These are phyloP conservation scores for Trapa bicornis DNA, from an alignment of 345 rosid genomes.

Conservation along the genomic window DNA sequence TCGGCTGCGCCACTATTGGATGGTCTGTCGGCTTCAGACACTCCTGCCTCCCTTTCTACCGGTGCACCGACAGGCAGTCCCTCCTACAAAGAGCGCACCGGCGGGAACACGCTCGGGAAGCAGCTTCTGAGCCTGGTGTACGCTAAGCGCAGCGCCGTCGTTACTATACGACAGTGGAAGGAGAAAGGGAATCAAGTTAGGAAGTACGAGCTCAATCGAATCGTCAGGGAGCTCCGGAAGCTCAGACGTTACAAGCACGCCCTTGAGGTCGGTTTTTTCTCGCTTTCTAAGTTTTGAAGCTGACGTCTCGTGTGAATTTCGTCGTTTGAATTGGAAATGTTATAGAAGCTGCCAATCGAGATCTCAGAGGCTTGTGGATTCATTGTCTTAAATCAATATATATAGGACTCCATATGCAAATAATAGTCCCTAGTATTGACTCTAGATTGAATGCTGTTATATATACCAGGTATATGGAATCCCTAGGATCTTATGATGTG, in stretches of 20 bases:
- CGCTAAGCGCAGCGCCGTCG: constrained; percentile 72
- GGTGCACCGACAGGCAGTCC: neutral
- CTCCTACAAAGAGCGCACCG: constrained; percentile 7
- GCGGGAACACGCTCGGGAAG: constrained; percentile 51
- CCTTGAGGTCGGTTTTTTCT: constrained; percentile 43
- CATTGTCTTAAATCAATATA: neutral
- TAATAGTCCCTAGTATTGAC: neutral
- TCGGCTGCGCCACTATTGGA: constrained; percentile 3
- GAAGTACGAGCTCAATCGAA: constrained; percentile 72
- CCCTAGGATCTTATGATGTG: neutral
- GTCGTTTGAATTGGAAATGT: neutral
- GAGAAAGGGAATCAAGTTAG: constrained; percentile 59
- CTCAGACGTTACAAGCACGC: constrained; percentile 80
- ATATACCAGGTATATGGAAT: neutral
- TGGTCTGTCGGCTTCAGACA: neutral
- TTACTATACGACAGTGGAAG: constrained; percentile 53
- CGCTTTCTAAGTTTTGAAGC: neutral
- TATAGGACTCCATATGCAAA: neutral
- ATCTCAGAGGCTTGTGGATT: neutral
- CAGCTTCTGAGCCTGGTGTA: constrained; percentile 57
- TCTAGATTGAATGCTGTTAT: neutral
- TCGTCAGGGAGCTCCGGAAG: constrained; percentile 81
- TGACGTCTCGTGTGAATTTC: neutral
- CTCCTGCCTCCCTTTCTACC: neutral
- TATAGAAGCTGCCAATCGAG: neutral